phyloP scores from a whole-genome alignment of 148 eudicot genomes.

The Camellia granthamiana region DNA sequence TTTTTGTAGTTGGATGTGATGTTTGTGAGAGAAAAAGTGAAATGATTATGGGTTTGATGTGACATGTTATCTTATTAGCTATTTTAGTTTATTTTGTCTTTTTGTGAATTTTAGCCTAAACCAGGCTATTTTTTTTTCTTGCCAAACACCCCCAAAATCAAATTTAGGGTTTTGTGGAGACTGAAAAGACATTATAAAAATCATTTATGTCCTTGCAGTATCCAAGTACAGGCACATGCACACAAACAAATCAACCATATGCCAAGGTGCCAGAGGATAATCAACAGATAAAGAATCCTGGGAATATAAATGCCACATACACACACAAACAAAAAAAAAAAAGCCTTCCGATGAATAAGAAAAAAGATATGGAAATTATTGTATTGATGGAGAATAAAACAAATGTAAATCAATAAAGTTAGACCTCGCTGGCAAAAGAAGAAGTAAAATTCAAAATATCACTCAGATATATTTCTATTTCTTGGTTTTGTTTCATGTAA shows the following conservation, averaged over 20 bases:
- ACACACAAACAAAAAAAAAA: background rate
- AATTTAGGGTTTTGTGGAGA: background rate
- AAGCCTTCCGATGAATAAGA: background rate
- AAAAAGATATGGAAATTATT: background rate
- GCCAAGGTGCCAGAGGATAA: slow-evolving; percentile 8
- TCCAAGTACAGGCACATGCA: slow-evolving; percentile 1
- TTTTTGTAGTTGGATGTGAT: too few relatives aligned
- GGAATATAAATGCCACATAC: background rate
- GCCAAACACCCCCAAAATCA: background rate
- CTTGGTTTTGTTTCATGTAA: background rate
- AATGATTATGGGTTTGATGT: too few relatives aligned
- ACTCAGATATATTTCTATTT: background rate
- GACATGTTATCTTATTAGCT: too few relatives aligned
- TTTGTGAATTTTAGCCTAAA: too few relatives aligned
- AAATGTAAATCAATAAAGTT: background rate
- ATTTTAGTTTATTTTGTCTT: too few relatives aligned
- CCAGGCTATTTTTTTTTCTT: too few relatives aligned
- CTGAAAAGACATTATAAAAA: background rate
- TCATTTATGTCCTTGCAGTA: slow-evolving; percentile 4
- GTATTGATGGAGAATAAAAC: background rate
- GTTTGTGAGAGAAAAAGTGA: too few relatives aligned
- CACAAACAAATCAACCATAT: background rate
- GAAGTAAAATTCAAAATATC: background rate
- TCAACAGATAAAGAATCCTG: background rate
- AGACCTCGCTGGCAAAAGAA: background rate